These are phyloP conservation scores for Pterocarpus santalinus DNA, from an alignment of 306 rosid genomes.

Conservation along the genomic window DNA sequence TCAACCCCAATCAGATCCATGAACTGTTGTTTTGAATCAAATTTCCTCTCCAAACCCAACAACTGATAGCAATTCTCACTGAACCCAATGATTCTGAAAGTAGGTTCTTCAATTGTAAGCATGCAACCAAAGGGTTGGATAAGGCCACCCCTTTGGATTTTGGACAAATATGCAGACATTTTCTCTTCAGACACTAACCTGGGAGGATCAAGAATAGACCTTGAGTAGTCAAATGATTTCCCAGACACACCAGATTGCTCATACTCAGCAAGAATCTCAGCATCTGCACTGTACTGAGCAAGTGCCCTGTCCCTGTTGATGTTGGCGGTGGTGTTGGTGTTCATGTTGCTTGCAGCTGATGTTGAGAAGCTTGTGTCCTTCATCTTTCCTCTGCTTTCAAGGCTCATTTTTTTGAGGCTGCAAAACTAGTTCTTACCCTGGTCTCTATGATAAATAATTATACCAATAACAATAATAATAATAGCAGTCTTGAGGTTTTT, in stretches of 20 bases:
- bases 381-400: constrained; percentile 50
- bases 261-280: constrained; percentile 68
- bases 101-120: constrained; percentile 70
- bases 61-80: constrained; percentile 77
- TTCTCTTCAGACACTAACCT: constrained; percentile 68
- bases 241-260: constrained; percentile 73
- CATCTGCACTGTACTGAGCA: constrained; percentile 75
- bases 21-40: constrained; percentile 28
- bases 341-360: constrained; percentile 64
- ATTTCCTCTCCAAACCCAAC: constrained; percentile 60
- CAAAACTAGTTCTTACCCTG: background rate
- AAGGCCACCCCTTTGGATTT: constrained; percentile 80
- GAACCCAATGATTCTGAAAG: constrained; percentile 62
- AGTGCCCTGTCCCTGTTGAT: constrained; percentile 47
- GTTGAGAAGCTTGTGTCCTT: constrained; percentile 59
- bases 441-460: background rate
- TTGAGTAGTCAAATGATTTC: constrained; percentile 74
- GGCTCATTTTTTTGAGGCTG: constrained; percentile 46
- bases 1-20: constrained; percentile 66
- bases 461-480: too few relatives aligned
- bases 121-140: constrained; percentile 84
- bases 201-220: constrained; percentile 56
- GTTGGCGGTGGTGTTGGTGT: constrained; percentile 31
- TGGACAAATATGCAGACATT: constrained; percentile 63
- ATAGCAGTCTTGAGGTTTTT: background rate